Evolutionary conservation across 148 eudicot genomes (phyloP), one percentile per base, ranked within the genome.

Genomic region (Amaranthus cruentus): DNA sequence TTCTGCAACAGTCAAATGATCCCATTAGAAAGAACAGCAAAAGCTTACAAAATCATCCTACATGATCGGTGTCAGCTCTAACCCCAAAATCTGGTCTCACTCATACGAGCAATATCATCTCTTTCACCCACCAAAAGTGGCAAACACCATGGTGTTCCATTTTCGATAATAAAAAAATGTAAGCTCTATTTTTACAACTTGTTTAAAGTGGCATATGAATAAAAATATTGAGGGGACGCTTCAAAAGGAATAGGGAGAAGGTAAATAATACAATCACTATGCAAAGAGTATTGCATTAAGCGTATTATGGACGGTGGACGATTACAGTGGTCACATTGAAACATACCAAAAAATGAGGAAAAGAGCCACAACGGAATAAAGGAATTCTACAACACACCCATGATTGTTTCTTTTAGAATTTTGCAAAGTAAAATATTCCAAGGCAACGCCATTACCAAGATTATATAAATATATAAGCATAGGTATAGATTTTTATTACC

Each of bases 1-100:
- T 85, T 94, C 98, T 91, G 87, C 85, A 87, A 65, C 43, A 62
- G 53, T 43, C 50, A 47, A 59, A 18, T 10, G 47, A 60, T 9
- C 14, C 47, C 59, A 73, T 69, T 13, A 72, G 72, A 44, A 71
- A 70, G 56, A 49, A 13, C 58, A 48, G 15, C 18, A 43, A 78
- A 63, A 28, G 67, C 21, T 55, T 38, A 48, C 43, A 10, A 53
- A 43, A 18, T 9, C 47, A 47, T 28, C 38, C 38, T 28, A 28
- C 38, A 28, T 28, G 38, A 28, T 28, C 38, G 38, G 38, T 28
- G 38, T 28, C 38, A 28, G 38, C 38, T 28, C 38, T 28, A 28
- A 28, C 1, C 38, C 38, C 38, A 28, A 28, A 28, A 28, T 28
- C 38, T 28, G 2, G 38, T 28, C 38, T 28, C 38, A 28, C 38